Percentiles rank a stretch among this genome's conserved stretches.
Evolutionary conservation across 805 yeast genomes (phyloP).

Genomic region (Wickerhamiella shivajii): DNA sequence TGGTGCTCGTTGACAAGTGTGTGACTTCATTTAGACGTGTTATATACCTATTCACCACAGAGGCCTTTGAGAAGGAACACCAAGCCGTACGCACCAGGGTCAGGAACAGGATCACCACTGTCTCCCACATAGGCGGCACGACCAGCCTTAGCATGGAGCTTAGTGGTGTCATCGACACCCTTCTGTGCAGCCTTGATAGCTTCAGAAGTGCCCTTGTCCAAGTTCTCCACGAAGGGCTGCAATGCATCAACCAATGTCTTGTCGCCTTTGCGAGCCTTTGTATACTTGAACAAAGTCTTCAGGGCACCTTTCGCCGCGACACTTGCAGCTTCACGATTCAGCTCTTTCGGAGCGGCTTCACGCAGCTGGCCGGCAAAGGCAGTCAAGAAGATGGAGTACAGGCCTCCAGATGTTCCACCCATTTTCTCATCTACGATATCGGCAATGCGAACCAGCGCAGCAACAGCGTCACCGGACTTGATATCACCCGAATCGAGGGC

Average conservation of each 20-base stretch:
- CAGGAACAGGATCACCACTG: conserved; percentile 50
- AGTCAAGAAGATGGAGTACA: conserved; percentile 72
- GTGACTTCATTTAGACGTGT: too few species aligned
- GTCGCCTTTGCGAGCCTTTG: conserved; percentile 80
- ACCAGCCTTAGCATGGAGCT: conserved; percentile 74
- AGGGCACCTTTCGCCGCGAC: conserved; percentile 37
- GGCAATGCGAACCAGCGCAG: conserved; percentile 55
- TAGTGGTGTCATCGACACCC: conserved; percentile 66
- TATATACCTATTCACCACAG: too few species aligned
- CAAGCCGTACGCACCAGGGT: conserved; percentile 89
- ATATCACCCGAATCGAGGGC: conserved; percentile 29
- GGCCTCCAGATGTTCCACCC: conserved; percentile 97
- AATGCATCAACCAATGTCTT: conserved; percentile 80
- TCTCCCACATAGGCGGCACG: conserved; percentile 81
- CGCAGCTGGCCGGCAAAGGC: conserved; percentile 48
- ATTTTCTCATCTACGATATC: conserved; percentile 77
- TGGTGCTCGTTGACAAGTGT: too few species aligned
- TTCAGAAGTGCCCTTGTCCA: conserved; percentile 33
- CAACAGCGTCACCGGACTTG: conserved; percentile 27
- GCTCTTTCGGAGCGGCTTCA: conserved; percentile 14
- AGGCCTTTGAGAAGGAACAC: conserved; percentile 45
- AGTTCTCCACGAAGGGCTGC: conserved; percentile 66
- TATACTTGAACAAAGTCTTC: conserved; percentile 64
- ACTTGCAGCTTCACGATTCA: conserved; percentile 19
- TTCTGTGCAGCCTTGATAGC: conserved; percentile 58